Evolutionary conservation across 2,329 filamentous ascomycete species (phyloP), one percentile per base, ranked within the genome.

Genomic region (Fusarium pseudoanthophilum): DNA sequence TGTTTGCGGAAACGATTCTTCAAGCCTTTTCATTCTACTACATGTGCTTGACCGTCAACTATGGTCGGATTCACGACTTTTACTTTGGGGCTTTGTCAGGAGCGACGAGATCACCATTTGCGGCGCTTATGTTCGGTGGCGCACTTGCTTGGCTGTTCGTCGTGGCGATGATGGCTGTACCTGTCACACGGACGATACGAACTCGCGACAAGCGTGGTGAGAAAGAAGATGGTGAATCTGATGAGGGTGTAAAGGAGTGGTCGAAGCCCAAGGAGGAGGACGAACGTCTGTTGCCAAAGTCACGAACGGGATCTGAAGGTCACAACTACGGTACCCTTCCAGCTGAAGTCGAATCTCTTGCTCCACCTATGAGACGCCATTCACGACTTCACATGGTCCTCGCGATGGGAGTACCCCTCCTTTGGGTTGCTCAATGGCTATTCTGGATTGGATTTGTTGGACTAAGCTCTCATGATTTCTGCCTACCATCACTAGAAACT

Each of bases 391-490:
- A 60, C 8, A n/a, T 37, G 11, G 9, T n/a, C 28, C 7, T 57
- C 1, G 26, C 46, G 2, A 40, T 34, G 30, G 45, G n/a, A 1
- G 21, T 74, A 3, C 32, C 21, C 13, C 1, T 59, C 1, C 46
- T 69, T 30, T 72, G 48, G 30, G 21, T 64, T 24, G 39, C 64
- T 5, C 71, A 72, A 24, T 72, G 60, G 45, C 24, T 74, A 1
- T 74, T 74, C 53, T 74, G 72, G 72, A 16, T 30, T 4, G 72
- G 71, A 3, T 74, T 72, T 4, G 51, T 72, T 21, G 21, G 32
- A 18, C 37, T 74, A 1, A 74, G 60, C 18, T 65, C 49, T 4
- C 36, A 52, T 7, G 21, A 67, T 13, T 57, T 65, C 10, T 66
- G 64, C 14, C 49, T 46, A 1, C 61, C 60, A 5, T 49, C 30